Evolutionary conservation across 2,329 filamentous ascomycete species (phyloP).

Genomic region (Alternaria infectoria): DNA sequence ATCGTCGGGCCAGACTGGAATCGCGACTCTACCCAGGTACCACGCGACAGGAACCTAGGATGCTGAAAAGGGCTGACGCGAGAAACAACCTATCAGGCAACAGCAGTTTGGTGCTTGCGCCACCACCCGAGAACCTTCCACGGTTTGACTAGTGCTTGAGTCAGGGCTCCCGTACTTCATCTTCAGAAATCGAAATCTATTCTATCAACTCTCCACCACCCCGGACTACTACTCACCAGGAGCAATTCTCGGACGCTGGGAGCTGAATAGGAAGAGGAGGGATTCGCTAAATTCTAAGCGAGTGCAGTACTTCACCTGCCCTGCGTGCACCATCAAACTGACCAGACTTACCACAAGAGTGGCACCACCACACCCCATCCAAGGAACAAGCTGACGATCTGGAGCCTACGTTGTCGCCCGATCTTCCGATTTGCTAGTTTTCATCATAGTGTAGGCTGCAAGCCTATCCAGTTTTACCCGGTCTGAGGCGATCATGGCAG

Average conservation of each 20-base stretch:
- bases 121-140: neutral
- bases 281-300: neutral
- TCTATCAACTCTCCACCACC: neutral
- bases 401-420: neutral
- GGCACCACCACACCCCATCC: neutral
- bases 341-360: neutral
- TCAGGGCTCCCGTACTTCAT: neutral
- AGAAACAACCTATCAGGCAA: neutral
- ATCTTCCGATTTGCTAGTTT: neutral
- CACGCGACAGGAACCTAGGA: neutral
- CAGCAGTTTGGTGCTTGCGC: neutral
- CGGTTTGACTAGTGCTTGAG: neutral
- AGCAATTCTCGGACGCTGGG: neutral
- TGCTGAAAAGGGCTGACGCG: neutral
- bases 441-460: neutral
- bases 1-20: constrained; percentile 15
- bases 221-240: neutral
- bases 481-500: constrained; percentile 16
- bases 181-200: neutral
- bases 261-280: accelerated
- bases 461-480: neutral
- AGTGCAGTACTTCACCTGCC: neutral
- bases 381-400: neutral
- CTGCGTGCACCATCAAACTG: neutral
- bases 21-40: neutral